Percentiles rank a stretch among this genome's conserved stretches.
Evolutionary conservation across 192 early-diverging fungal genomes (phyloP).

Genomic region (Coemansia aciculifera): DNA sequence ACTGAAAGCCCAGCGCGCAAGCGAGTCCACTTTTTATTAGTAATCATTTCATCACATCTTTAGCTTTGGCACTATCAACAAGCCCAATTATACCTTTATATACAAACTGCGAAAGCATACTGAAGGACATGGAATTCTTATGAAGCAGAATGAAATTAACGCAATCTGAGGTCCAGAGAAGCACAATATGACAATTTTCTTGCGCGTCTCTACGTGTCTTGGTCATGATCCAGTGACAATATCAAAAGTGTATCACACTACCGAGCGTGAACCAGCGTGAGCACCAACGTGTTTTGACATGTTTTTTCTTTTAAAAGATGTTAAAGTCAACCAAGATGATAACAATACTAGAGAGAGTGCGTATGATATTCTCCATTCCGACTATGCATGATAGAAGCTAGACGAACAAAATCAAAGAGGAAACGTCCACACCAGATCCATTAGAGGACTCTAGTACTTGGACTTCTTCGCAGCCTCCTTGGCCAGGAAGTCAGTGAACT

Average conservation of each 20-base stretch:
- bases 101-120: not conserved
- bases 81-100: not conserved
- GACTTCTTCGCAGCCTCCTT: constrained; percentile 56
- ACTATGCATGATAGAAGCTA: not conserved
- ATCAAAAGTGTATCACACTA: too few relatives aligned
- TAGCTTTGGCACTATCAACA: not conserved
- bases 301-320: not conserved
- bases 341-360: not conserved
- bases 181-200: too few relatives aligned
- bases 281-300: not conserved
- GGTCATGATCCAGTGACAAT: too few relatives aligned
- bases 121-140: not conserved
- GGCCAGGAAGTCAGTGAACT: constrained; percentile 79
- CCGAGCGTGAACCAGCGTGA: too few relatives aligned
- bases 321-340: not conserved
- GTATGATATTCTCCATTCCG: not conserved
- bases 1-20: too few relatives aligned
- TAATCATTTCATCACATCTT: not conserved
- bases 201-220: too few relatives aligned
- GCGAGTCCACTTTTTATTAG: not conserved
- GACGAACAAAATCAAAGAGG: not conserved
- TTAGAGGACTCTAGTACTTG: constrained; percentile 39
- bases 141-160: too few relatives aligned
- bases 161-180: too few relatives aligned
- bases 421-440: not conserved